Evolutionary conservation across 441 rosid genomes (phyloP), one percentile per base, ranked within the genome.

Genomic region (Erodium chrysanthum): DNA sequence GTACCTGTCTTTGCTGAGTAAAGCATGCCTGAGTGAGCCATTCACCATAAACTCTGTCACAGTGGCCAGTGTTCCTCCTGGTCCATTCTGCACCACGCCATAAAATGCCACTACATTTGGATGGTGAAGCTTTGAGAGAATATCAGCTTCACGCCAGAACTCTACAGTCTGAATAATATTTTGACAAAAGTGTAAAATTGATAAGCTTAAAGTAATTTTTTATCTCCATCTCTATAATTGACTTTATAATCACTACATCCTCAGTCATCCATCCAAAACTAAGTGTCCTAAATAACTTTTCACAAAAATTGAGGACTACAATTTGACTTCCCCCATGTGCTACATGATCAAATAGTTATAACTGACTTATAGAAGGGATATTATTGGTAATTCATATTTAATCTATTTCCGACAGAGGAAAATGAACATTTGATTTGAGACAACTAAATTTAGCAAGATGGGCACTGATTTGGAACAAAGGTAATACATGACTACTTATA

Each of bases 71-170:
- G 90, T 81, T 52, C 84, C 85, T 71, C 88, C 92, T 37, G 86
- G 87, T 29, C 87, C 86, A 80, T 85, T 90, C 46, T 75, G 80
- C 75, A 85, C 92, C 69, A 85, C 81, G 48, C 90, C 92, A 52
- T 87, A 87, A 66, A 87, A 87, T 27, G 92, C 92, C 37, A 87
- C 86, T 35, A 87, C 90, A 78, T 87, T 87, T 46, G 92, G 92
- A 74, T 87, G 92, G 79, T 87, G 92, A 80, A 85, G 70, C 69
- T 84, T 86, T 33, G 90, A 85, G 29, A 85, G 92, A 59, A 82
- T 84, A 66, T 74, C 77, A 25, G 92, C 90, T 72, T 87, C 90
- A 17, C 83, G 82, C 92, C 92, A 87, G 75, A 87, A 87, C 66
- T 87, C 92, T 31, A 77, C 76, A 46, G 78, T 79, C 92, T 87